Evolutionary conservation across 1,139 yeast species (phyloP).

Genomic region (Candida neerlandica): DNA sequence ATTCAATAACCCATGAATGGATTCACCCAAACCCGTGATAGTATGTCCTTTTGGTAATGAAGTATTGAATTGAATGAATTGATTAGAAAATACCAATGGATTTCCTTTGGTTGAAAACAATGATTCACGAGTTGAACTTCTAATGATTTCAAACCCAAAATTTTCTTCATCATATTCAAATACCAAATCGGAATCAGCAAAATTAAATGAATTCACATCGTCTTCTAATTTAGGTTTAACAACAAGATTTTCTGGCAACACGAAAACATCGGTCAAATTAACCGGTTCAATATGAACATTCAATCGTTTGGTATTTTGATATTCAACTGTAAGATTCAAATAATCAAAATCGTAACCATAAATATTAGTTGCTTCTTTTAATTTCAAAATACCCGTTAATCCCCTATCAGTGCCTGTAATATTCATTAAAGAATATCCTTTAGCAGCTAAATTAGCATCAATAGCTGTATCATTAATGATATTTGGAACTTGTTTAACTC

Average conservation of each 20-base stretch:
- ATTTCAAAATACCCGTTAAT: constrained; percentile 23
- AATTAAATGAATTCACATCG: constrained; percentile 11
- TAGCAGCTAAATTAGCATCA: constrained; percentile 29
- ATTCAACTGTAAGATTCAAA: constrained; percentile 29
- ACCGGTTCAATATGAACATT: constrained; percentile 29
- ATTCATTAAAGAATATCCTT: constrained; percentile 26
- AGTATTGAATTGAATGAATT: constrained; percentile 32
- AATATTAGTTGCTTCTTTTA: constrained; percentile 27
- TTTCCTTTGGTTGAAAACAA: constrained; percentile 25
- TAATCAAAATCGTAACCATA: constrained; percentile 32
- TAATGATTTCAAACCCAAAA: constrained; percentile 28
- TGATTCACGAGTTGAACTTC: constrained; percentile 26
- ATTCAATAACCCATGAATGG: constrained; percentile 29
- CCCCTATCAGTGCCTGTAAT: constrained; percentile 21
- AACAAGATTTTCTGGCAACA: constrained; percentile 27
- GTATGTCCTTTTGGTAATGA: constrained; percentile 27
- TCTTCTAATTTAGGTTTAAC: constrained; percentile 21
- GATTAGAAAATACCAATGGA: constrained; percentile 34
- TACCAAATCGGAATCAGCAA: constrained; percentile 22
- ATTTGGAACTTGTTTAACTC: constrained; percentile 29
- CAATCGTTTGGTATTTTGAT: constrained; percentile 26
- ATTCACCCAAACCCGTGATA: constrained; percentile 34
- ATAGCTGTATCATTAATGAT: constrained; percentile 26
- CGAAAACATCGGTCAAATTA: constrained; percentile 25
- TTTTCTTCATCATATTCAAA: constrained; percentile 22